Percentiles rank a stretch among this genome's conserved stretches.
These are phyloP conservation scores for Vickermania spadyakhi DNA, from an alignment of 208 protist species.

Conservation along the genomic window DNA sequence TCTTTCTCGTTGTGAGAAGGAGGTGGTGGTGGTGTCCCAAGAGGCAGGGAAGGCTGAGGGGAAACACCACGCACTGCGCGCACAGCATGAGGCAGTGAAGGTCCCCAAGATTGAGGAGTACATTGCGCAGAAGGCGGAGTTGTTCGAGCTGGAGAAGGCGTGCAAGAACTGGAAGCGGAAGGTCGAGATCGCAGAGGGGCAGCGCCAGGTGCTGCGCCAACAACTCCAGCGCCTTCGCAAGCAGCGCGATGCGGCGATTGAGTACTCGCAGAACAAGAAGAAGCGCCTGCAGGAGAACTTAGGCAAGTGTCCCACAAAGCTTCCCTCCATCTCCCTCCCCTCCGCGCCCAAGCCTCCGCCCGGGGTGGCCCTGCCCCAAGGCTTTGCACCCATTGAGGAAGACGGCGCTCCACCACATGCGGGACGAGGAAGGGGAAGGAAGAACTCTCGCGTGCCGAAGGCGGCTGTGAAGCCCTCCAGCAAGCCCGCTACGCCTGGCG, in stretches of 20 bases:
- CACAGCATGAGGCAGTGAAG: slow-evolving; percentile 81
- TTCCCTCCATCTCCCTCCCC: neutral
- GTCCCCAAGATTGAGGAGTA: slow-evolving; percentile 93
- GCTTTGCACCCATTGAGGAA: neutral
- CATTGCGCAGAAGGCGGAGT: slow-evolving; percentile 90
- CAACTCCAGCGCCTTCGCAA: slow-evolving; percentile 27
- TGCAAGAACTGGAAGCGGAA: slow-evolving; percentile 85
- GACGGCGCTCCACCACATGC: neutral
- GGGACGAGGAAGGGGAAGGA: too few relatives aligned
- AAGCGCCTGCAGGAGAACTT: neutral
- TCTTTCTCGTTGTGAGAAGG: slow-evolving; percentile 42
- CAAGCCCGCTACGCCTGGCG: too few relatives aligned
- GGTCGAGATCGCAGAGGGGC: slow-evolving; percentile 86
- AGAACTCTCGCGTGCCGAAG: too few relatives aligned
- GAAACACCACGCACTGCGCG: slow-evolving; percentile 61
- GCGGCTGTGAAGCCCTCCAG: too few relatives aligned
- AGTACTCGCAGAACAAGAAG: slow-evolving; percentile 20
- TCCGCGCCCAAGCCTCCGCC: neutral
- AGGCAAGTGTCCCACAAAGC: neutral
- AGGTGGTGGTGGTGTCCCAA: slow-evolving; percentile 48
- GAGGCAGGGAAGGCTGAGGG: slow-evolving; percentile 59
- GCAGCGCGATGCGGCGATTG: slow-evolving; percentile 19
- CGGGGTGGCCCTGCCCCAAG: neutral
- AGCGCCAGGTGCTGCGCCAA: slow-evolving; percentile 53
- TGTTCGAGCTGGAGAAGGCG: slow-evolving; percentile 84